A percentile compares a stretch with the other conserved stretches of the same genome.
Evolutionary conservation across 23 red algal species (phyloP).

Genomic region (Gracilariopsis chorda): DNA sequence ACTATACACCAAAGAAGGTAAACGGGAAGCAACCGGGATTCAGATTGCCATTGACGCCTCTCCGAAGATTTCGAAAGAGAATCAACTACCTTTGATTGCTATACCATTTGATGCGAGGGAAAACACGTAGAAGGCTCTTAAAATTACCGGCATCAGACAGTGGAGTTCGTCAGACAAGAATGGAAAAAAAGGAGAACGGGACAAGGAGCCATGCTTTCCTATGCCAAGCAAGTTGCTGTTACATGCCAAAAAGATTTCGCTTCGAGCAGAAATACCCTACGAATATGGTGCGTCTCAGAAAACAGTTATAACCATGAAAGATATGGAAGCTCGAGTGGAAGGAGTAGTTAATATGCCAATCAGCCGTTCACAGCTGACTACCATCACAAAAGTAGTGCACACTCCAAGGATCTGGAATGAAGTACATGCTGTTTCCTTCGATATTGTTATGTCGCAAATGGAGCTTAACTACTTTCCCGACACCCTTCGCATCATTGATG

Average conservation of each 20-base stretch:
- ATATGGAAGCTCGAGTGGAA: neutral
- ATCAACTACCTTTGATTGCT: neutral
- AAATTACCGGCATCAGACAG: neutral
- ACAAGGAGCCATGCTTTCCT: neutral
- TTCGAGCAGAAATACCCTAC: constrained; percentile 47
- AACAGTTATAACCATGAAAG: constrained; percentile 11
- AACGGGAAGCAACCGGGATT: constrained; percentile 28
- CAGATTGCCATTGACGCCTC: constrained; percentile 53
- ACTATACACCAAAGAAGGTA: constrained; percentile 23
- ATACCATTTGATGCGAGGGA: constrained; percentile 45
- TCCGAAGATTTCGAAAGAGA: neutral
- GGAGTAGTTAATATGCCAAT: constrained; percentile 33
- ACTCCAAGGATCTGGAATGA: constrained; percentile 47
- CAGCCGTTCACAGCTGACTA: neutral
- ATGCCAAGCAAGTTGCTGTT: neutral
- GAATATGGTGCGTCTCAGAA: constrained; percentile 24
- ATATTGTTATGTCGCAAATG: neutral
- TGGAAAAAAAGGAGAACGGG: neutral
- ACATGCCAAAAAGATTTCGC: constrained; percentile 4
- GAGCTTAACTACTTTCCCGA: constrained; percentile 36
- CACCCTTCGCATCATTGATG: constrained; percentile 23
- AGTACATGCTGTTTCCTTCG: constrained; percentile 22
- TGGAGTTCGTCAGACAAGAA: neutral
- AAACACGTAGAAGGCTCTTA: constrained; percentile 25
- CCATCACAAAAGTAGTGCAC: constrained; percentile 18